Evolutionary conservation across 140 eudicot species (phyloP), one percentile per base, ranked within the genome.

Genomic region (Anethum foeniculum): DNA sequence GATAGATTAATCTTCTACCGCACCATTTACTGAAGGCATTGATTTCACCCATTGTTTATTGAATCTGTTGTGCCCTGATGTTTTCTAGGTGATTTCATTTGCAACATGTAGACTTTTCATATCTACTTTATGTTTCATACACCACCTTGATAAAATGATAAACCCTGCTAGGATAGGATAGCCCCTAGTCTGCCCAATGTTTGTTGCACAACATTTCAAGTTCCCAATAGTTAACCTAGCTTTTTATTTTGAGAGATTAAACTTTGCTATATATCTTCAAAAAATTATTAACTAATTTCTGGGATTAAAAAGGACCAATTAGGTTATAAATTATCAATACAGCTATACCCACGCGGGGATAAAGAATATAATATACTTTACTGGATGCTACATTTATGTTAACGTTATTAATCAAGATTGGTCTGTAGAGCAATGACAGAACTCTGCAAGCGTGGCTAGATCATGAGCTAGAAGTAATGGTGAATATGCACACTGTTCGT

Each of bases 371-470:
- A 72, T 9, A n/a, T 41, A 39, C 21, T 74, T 13, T 38, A 11
- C 3, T 44, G 38, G 15, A 23, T 43, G 54, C 58, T 27, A 25
- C 2, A 25, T 23, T n/a, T 43, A 25, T 43, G 32, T 44, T 0
- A 14, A 27, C 30, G 27, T 44, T 1, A 48, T 56, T 77, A 76
- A 58, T 41, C 58, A 46, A 44, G 18, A 72, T 81, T 60, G 77
- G 47, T 80, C 67, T 77, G 52, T 83, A 92, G 98, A 86, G 79
- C 85, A 95, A 87, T 64, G 93, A 90, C 38, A 90, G 93, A 82
- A 79, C 91, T 58, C 86, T 90, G 91, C 97, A 87, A 80, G 90
- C 88, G 44, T 92, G 97, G 99, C 91, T 95, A 84, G 95, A 90
- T 80, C 93, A 89, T 64, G 99, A 95, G 88, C 86, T 95, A 65